These are phyloP conservation scores for Seminavis robusta DNA, from an alignment of 108 stramenopile species.

Conservation along the genomic window DNA sequence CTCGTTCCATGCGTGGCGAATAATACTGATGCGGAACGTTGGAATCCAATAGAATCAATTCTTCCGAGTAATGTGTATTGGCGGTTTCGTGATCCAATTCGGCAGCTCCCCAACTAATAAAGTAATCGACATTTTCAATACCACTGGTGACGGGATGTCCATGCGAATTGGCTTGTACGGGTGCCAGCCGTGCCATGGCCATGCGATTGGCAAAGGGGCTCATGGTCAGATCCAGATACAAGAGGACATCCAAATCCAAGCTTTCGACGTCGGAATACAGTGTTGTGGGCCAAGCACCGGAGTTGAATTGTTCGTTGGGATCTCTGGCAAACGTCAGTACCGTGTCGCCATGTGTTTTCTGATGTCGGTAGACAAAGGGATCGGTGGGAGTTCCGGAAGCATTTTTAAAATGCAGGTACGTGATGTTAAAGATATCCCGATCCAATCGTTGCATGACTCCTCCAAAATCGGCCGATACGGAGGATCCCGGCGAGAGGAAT, in stretches of 20 bases:
- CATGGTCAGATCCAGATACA: slow-evolving; percentile 37
- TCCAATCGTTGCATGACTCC: slow-evolving; percentile 25
- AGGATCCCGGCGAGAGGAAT: slow-evolving; percentile 8
- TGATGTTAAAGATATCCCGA: slow-evolving; percentile 16
- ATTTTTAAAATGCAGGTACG: slow-evolving; percentile 9
- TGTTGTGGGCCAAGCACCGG: slow-evolving; percentile 13
- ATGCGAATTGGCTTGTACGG: slow-evolving; percentile 27
- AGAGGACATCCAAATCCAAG: slow-evolving; percentile 25
- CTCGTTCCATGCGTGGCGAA: slow-evolving; percentile 6
- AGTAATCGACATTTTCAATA: slow-evolving; percentile 22
- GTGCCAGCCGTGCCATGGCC: slow-evolving; percentile 25
- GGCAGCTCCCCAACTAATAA: slow-evolving; percentile 34
- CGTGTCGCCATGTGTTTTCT: too few relatives aligned
- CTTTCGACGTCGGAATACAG: slow-evolving; percentile 6
- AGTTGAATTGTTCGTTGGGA: background rate
- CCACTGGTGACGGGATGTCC: slow-evolving; percentile 42
- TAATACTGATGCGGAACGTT: slow-evolving; percentile 29
- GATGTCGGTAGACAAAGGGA: too few relatives aligned
- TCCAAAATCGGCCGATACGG: slow-evolving; percentile 23
- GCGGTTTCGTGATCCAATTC: slow-evolving; percentile 19
- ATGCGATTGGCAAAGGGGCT: slow-evolving; percentile 10
- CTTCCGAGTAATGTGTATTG: slow-evolving; percentile 30
- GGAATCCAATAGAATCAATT: slow-evolving; percentile 13
- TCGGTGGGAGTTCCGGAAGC: too few relatives aligned
- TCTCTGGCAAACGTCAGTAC: too few relatives aligned